Conservation (phyloP, 2,329 filamentous ascomycete species). For the Colletotrichum tanaceti region DNA sequence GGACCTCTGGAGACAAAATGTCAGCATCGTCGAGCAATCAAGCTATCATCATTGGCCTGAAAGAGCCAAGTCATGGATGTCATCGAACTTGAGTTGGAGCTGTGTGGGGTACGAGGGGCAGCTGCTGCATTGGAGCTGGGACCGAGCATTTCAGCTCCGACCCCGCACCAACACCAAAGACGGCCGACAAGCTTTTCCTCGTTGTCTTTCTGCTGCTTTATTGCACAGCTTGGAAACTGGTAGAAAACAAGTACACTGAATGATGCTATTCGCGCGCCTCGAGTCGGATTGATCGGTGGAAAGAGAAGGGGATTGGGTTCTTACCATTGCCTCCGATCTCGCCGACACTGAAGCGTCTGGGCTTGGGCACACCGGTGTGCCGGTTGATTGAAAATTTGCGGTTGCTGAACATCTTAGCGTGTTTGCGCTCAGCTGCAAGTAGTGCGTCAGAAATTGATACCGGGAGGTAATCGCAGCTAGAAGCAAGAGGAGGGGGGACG, state of each 20-base stretch:
- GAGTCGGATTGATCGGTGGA: not conserved
- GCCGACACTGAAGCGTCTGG: slow-evolving; percentile 68
- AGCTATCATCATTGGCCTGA: slow-evolving; percentile 2
- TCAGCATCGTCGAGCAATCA: slow-evolving; percentile 36
- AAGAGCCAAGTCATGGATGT: slow-evolving; percentile 33
- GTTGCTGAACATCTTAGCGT: slow-evolving; percentile 60
- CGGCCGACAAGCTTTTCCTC: slow-evolving; percentile 32
- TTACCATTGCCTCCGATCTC: slow-evolving; percentile 53
- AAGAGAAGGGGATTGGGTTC: not conserved
- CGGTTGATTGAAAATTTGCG: slow-evolving; percentile 77
- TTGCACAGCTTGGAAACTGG: not conserved
- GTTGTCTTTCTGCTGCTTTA: slow-evolving; percentile 2
- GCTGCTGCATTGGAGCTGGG: slow-evolving; percentile 25
- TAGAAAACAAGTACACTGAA: not conserved
- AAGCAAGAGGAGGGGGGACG: not conserved
- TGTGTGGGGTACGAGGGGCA: slow-evolving; percentile 41
- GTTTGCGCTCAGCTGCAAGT: not conserved
- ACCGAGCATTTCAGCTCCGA: slow-evolving; percentile 33
- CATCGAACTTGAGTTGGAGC: slow-evolving; percentile 35
- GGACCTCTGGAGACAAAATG: slow-evolving; percentile 70
- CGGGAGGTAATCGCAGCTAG: not conserved
- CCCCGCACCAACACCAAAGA: slow-evolving; percentile 34
- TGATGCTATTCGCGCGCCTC: not conserved
- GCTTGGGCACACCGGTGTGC: slow-evolving; percentile 71
- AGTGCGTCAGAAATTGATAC: not conserved